Base-by-base conservation (phyloP, 768 basidiomycete genomes). In the Agaricus sinodeliciosus region DNA sequence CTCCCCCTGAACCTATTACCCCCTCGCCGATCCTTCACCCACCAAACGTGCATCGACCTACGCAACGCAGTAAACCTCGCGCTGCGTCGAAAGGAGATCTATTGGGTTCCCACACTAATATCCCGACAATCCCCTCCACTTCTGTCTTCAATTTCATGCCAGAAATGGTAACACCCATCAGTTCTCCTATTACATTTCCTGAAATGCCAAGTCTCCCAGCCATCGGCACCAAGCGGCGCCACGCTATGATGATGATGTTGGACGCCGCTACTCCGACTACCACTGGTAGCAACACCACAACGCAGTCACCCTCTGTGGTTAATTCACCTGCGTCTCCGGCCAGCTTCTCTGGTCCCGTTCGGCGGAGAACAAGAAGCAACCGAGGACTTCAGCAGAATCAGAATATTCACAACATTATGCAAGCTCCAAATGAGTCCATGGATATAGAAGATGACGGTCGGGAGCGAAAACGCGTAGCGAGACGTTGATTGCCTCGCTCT, bases 161-260 rank as follows among this genome's bases (percentile, higher is more conserved):
- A 3, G 56, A 60, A 56, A 57, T 58, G 58, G 37, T 60, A 43
- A 26, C 55, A 51, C 15, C 51, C 63, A 34, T 56, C 65, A 41
- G 53, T 55, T 13, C 57, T 55, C 44, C 45, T 61, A 7, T 55
- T 64, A 16, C 62, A 68, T 68, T 72, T 48, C 59, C 71, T 11
- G 71, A 72, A 28, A 65, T 69, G 27, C 68, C 73, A 26, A 65
- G 76, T 26, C 64, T 74, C 11, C 67, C 81, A 36, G 66, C 77
- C 3, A 73, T 79, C 0, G 86, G 85, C 28, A 73, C 79, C 1
- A 90, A 90, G 66, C 81, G 89, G 7, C 78, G 88, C 31, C 85
- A 90, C 59, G 84, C 85, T 0, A 76, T 85, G 61, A 87, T 89
- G 82, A 82, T 87, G 77, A 79, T 84, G 75, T 74, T 85, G 3